Evolutionary conservation across 352 stramenopile species (phyloP).

Genomic region (Phytophthora fragariaefolia): DNA sequence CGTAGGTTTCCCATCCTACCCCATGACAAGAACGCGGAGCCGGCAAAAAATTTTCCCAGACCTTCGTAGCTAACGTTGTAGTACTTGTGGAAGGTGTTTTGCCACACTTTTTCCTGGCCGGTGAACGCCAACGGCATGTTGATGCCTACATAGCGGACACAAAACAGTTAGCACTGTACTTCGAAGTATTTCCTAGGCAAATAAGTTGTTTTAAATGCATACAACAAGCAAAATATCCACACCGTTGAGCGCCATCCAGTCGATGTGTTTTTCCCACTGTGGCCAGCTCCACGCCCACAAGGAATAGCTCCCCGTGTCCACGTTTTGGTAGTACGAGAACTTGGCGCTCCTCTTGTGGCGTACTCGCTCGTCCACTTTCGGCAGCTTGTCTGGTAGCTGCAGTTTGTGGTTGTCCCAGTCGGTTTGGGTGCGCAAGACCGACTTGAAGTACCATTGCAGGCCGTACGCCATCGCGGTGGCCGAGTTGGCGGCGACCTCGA

Average conservation of each 20-base stretch:
- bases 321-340: constrained; percentile 93
- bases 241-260: constrained; percentile 91
- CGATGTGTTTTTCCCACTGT: constrained; percentile 91
- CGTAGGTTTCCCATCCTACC: constrained; percentile 90
- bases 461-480: constrained; percentile 72
- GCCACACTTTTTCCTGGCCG: constrained; percentile 90
- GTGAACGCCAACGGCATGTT: constrained; percentile 92
- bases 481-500: constrained; percentile 60
- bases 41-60: constrained; percentile 90
- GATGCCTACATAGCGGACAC: constrained; percentile 59
- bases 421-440: constrained; percentile 69
- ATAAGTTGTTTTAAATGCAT: too few species aligned
- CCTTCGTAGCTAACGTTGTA: constrained; percentile 83
- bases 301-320: constrained; percentile 93
- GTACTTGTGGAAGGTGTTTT: constrained; percentile 80
- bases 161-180: background rate
- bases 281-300: constrained; percentile 87
- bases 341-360: constrained; percentile 67
- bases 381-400: constrained; percentile 58
- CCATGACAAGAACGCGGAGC: constrained; percentile 89
- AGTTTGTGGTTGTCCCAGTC: constrained; percentile 84
- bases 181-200: too few species aligned
- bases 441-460: constrained; percentile 82
- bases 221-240: background rate
- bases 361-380: constrained; percentile 40